Evolutionary conservation across 306 rosid genomes (phyloP).

Genomic region (Medicago arabica): DNA sequence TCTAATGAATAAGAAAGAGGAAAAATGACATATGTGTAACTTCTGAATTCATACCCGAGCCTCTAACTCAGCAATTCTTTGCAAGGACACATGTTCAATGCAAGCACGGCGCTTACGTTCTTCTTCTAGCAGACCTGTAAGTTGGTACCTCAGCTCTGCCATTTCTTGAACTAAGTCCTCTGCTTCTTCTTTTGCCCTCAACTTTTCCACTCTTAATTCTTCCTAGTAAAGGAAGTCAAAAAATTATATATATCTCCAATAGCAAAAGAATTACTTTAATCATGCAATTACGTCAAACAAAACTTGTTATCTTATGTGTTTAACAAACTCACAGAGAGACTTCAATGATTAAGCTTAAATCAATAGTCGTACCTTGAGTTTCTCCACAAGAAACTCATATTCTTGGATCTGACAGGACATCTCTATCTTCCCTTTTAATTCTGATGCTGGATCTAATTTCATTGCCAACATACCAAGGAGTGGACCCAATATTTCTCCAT

Average conservation of each 20-base stretch:
- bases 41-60: conserved; percentile 66
- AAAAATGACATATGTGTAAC: background rate
- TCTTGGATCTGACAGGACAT: conserved; percentile 60
- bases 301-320: conserved; percentile 9
- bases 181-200: conserved; percentile 89
- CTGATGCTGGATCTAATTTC: conserved; percentile 48
- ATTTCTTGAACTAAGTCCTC: conserved; percentile 96
- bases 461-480: conserved; percentile 55
- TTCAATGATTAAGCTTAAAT: conserved; percentile 22
- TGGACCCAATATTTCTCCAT: conserved; percentile 60
- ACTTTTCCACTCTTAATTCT: conserved; percentile 77
- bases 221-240: conserved; percentile 57
- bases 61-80: conserved; percentile 85
- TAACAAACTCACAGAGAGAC: conserved; percentile 26
- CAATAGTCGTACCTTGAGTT: conserved; percentile 70
- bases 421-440: conserved; percentile 50
- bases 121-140: conserved; percentile 85
- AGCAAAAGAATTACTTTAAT: conserved; percentile 32
- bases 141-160: conserved; percentile 92
- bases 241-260: conserved; percentile 35
- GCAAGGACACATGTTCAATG: conserved; percentile 91
- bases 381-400: conserved; percentile 72
- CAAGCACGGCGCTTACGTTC: conserved; percentile 87
- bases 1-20: conserved; percentile 13
- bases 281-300: conserved; percentile 11